Conservation (phyloP, 441 rosid species). For the Geranium incanum region DNA sequence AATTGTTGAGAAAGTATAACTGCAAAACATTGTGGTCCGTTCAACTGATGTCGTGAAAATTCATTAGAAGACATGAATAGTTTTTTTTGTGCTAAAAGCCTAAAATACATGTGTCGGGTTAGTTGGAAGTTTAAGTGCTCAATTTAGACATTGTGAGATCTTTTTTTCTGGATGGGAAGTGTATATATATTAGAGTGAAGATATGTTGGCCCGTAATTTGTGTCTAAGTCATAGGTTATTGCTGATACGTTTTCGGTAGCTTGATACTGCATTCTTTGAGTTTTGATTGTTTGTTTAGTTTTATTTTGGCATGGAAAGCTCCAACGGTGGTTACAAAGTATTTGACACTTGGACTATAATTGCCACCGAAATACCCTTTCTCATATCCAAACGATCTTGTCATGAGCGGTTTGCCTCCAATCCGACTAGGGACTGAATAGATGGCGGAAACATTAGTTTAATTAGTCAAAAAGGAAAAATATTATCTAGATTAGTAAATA, state of each 20-base stretch:
- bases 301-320: no score
- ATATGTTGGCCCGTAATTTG: neutral
- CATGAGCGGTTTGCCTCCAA: no score
- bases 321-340: no score
- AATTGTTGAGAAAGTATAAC: neutral
- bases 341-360: no score
- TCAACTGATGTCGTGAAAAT: neutral
- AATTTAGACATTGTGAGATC: neutral
- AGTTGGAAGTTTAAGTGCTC: neutral
- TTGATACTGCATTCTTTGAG: neutral
- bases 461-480: no score
- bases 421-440: no score
- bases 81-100: neutral
- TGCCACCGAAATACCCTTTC: no score
- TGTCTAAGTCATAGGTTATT: neutral
- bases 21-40: neutral
- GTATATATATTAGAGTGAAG: neutral
- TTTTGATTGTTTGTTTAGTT: no score
- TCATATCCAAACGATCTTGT: no score
- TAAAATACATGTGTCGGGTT: neutral
- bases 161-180: neutral
- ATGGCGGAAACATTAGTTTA: no score
- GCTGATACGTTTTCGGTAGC: neutral
- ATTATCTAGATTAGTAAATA: no score
- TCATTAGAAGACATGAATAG: neutral